Base-by-base conservation (phyloP, 768 basidiomycete species). In the Pisolithus tinctorius region DNA sequence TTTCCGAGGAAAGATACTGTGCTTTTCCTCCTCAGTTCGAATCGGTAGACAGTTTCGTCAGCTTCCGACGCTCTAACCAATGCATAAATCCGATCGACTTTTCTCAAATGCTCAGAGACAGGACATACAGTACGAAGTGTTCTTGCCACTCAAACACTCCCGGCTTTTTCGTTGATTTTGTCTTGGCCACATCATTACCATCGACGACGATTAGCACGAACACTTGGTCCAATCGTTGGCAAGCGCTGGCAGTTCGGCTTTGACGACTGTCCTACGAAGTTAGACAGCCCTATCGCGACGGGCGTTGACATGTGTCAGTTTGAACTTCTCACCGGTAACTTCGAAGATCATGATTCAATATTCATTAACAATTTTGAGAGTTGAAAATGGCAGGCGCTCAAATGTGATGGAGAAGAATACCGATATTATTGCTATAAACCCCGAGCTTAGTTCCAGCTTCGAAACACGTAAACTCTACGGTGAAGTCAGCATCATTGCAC, bases 1-100 rank as follows among this genome's bases (percentile, higher is more conserved):
- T 27, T 9, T 4, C 57, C 54, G 29, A 54, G 52, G 23, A 58
- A 37, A 2, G 5, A 36, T n/a, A 47, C 7, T n/a, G 20, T 13
- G 31, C 4, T n/a, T 45, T 60, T 62, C 6, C 60, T 60, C 45
- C 55, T 65, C 47, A 65, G 25, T 34, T 65, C 63, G 6, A 65
- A 65, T 9, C 53, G 63, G 38, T 63, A 50, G 29, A 58, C 44
- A 29, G 60, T 51, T 26, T 55, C 56, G 2, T 52, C 48, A 16
- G 26, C 14, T 36, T 40, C 54, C 3, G 56, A 57, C 0, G 58
- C 55, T 27, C 63, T 63, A 20, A 31, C 25, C 10, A 10, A 45
- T n/a, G 17, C n/a, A n/a, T 27, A 23, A 23, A 25, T 14, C 14
- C 23, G 10, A 26, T 20, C 13, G 20, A 42, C 41, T 42, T 6